Evolutionary conservation across 2,329 filamentous ascomycete genomes (phyloP), one percentile per base, ranked within the genome.

Genomic region (Xylaria multiplex): DNA sequence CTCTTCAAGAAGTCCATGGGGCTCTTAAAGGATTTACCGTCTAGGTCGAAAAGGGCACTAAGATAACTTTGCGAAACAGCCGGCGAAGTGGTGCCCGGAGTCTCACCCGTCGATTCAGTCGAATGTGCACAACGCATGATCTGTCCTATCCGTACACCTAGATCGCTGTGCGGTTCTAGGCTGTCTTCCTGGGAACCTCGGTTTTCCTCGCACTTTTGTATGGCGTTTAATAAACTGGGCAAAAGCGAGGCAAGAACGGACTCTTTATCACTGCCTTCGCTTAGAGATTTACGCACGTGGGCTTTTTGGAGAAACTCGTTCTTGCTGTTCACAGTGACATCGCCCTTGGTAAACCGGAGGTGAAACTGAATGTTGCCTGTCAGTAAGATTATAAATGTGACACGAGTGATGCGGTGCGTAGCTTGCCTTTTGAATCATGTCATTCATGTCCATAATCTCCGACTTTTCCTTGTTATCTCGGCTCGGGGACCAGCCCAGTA

Each of bases 301-400:
- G 53, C 66, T 19, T 69, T 71, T 54, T 97, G 93, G 55, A 98
- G 85, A 77, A 90, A 93, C 72, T 88, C 86, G 16, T 98, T 85
- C 76, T 98, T 99, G 55, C 89, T 88, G 22, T 91, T 89, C 19
- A 97, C 92, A 14, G 91, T 90, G 6, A 94, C 93, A 77, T 97
- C 94, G 9, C 95, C 95, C 72, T 91, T 92, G 2, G 93, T 98
- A 79, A 97, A 96, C 75, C 93, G 93, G 70, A 97, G 84, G 52
- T 90, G 88, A 76, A 97, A 95, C 86, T 93, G 49, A 4, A 22
- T 6, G 24, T 24, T 8, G 2, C 5, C 24, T 14, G 30, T 49
- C 42, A 70, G 55, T 35, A n/a, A 13, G n/a, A 35, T 56, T 57
- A 14, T n/a, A 49, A 35, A 14, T 35, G 56, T 30, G 11, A 55